Evolutionary conservation across 2,329 filamentous ascomycete genomes (phyloP), one percentile per base, ranked within the genome.

Genomic region (Penicillium sp.): DNA sequence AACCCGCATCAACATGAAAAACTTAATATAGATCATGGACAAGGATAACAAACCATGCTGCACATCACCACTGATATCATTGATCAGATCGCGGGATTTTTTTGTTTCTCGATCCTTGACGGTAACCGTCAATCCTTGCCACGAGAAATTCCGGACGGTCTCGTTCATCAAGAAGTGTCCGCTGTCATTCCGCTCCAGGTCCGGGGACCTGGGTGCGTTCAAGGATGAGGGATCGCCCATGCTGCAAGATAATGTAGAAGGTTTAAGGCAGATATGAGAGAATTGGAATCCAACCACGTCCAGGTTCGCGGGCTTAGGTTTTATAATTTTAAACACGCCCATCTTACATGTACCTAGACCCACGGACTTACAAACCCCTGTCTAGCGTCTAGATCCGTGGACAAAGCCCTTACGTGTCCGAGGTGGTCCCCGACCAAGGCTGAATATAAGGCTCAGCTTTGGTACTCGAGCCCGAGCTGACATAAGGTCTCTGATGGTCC

Each of bases 21-120:
- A 8, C 23, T 21, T 38, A 40, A 41, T 45, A 40, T 43, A 38
- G 16, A 43, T 9, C 46, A 47, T 25, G 3, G 53, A 23, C 36
- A 57, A 13, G 39, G 47, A 47, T 43, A 62, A 61, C 64, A 3
- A 51, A 84, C 85, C 86, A 33, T 87, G 86, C 70, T 85, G 76
- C 44, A 89, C 83, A 50, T 84, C 74, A 11, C 89, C 89, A 66
- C 82, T 81, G 47, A 87, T 82, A 63, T 83, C 77, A 33, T 83
- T 79, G 5, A 92, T 79, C 57, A 92, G 85, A 19, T 81, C 78
- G 63, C 86, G 84, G 1, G 83, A 79, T 60, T 84, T 69, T 65
- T 88, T 87, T 1, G 86, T 87, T 60, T 84, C 79, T 5, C 84
- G 79, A 71, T 92, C 88, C 65, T 90, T 89, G 62, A 93, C 88